Evolutionary conservation across 192 early-diverging fungal genomes (phyloP), one percentile per base, ranked within the genome.

Genomic region (Jimgerdemannia lactiflua): DNA sequence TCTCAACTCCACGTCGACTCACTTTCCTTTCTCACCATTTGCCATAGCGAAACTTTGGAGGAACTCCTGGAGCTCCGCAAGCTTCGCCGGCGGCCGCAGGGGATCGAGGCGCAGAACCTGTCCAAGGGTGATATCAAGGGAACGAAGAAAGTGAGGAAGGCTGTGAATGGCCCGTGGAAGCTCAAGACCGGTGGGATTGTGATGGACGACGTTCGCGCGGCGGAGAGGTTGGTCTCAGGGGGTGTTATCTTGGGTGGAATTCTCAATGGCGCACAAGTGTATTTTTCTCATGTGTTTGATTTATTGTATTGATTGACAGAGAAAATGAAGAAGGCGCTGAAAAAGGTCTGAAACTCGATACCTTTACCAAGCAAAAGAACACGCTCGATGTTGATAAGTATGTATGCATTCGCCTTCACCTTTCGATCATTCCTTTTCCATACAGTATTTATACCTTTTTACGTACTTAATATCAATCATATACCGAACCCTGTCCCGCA

Each of bases 351-450:
- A 75, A 81, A 81, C 65, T 85, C 70, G 88, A 91, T 49, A 84
- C 92, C 4, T 94, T 93, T 43, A 92, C 91, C 0, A 90, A 83
- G 14, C 91, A 93, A 71, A 93, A 89, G n/a, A 93, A 94, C 79
- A 80, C 80, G 8, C 78, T 94, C 41, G 93, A 94, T 76, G 92
- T 91, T 9, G 91, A 94, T 82, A 94, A 93, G 69, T 65, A 94
- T 94, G 93, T 86, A 79, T 76, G 67, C 1, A 29, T 29, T 29
- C 29, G 29, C 29, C 1, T 29, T 29, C 1, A 1, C 1, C 29
- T 29, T 29, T 29, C 1, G 29, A 1, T 1, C 29, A 29, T 29
- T 29, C 29, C 29, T 29, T 29, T 1, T 0, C 29, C 0, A 29
- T 1, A 29, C 29, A 29, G 29, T 29, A 29, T 29, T 29, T 29